Percentiles rank a stretch among this genome's conserved stretches.
Evolutionary conservation across 805 yeast genomes (phyloP).

Genomic region (Clavispora santaluciae): DNA sequence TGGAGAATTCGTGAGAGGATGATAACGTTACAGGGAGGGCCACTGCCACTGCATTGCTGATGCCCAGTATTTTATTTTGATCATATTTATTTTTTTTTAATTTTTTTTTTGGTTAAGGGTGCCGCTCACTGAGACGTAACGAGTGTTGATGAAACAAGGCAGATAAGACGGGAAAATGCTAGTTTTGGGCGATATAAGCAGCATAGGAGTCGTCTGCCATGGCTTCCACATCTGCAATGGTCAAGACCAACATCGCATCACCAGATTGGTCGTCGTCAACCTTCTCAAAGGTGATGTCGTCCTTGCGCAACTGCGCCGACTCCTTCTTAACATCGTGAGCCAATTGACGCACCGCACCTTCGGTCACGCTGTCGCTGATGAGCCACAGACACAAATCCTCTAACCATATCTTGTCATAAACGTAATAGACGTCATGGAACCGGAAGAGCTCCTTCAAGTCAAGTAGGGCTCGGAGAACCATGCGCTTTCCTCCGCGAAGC

Average conservation of each 20-base stretch:
- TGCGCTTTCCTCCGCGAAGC: conserved; percentile 64
- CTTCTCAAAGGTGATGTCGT: conserved; percentile 55
- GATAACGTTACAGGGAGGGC: too few relatives aligned
- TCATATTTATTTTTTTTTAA: background rate
- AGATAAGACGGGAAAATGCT: too few relatives aligned
- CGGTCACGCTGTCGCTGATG: conserved; percentile 54
- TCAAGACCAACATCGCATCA: conserved; percentile 16
- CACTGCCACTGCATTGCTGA: too few relatives aligned
- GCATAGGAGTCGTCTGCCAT: conserved; percentile 15
- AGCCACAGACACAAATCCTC: conserved; percentile 80
- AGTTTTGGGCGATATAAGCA: background rate
- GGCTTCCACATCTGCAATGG: conserved; percentile 13
- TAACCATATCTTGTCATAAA: conserved; percentile 70
- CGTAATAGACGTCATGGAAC: conserved; percentile 78
- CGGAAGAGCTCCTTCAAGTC: conserved; percentile 69
- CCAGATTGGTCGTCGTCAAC: conserved; percentile 21
- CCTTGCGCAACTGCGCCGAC: conserved; percentile 31
- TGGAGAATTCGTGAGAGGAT: background rate
- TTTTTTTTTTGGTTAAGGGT: background rate
- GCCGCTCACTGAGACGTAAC: too few relatives aligned
- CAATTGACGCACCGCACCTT: conserved; percentile 52
- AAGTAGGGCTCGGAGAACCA: conserved; percentile 55
- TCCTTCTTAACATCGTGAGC: conserved; percentile 61
- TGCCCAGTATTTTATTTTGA: too few relatives aligned
- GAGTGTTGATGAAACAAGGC: too few relatives aligned